Percentiles rank a stretch among this genome's conserved stretches.
Conservation (phyloP, 2,329 filamentous ascomycete genomes). For the Clarireedia sp. region DNA sequence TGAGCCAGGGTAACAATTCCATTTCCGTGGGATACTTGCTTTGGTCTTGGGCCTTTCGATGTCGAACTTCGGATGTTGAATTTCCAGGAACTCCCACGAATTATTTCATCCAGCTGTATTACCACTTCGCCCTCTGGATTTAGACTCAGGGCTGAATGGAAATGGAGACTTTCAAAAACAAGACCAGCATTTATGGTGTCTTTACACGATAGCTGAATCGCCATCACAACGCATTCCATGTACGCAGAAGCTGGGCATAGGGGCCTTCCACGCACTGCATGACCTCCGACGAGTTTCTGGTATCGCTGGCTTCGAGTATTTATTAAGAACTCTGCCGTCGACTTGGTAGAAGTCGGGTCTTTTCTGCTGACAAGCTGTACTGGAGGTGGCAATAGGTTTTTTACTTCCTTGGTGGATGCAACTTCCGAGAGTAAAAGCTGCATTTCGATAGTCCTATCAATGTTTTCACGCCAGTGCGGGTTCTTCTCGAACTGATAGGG, state of each 20-base stretch:
- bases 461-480: conserved; percentile 23
- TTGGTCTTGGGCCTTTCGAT: neutral
- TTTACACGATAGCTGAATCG: neutral
- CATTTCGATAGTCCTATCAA: neutral
- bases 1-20: neutral
- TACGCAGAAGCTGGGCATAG: conserved; percentile 4
- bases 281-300: neutral
- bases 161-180: neutral
- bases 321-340: neutral
- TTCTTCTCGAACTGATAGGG: conserved; percentile 32
- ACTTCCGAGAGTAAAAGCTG: neutral
- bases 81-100: neutral
- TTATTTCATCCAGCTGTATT: neutral
- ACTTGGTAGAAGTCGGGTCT: neutral
- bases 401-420: too few species aligned
- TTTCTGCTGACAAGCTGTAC: neutral
- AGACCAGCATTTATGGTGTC: neutral
- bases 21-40: neutral
- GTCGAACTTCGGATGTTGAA: conserved; percentile 1
- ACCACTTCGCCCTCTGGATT: neutral
- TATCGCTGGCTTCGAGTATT: neutral
- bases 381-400: neutral
- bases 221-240: conserved; percentile 3
- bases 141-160: conserved; percentile 2
- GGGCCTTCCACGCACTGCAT: neutral